Conservation (phyloP, 2,329 filamentous ascomycete species). For the Colletotrichum navitas region DNA sequence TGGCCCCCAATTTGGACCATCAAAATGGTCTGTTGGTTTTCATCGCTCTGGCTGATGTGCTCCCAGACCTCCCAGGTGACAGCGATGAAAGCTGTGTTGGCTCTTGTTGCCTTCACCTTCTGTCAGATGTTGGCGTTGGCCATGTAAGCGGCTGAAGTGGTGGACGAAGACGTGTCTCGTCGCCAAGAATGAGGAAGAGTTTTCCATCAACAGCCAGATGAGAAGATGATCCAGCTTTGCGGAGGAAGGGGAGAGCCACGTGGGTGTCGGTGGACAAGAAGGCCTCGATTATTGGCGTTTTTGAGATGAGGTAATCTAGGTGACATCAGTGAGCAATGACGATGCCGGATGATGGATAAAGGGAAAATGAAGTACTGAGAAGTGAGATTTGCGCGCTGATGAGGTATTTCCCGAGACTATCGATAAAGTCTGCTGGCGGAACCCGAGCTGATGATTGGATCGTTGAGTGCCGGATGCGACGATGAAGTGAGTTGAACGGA, state of each 20-base stretch:
- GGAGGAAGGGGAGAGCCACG: neutral
- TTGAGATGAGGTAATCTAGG: no score
- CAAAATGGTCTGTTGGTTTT: neutral
- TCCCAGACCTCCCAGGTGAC: conserved; percentile 51
- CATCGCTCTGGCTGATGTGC: conserved; percentile 30
- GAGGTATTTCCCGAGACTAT: neutral
- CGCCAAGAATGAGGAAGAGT: neutral
- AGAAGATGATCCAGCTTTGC: neutral
- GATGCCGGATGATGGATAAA: neutral
- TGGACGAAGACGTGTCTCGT: conserved; percentile 48
- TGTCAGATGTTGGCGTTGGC: conserved; percentile 43
- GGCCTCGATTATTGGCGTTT: neutral
- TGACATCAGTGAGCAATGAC: neutral
- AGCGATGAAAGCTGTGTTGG: conserved; percentile 50
- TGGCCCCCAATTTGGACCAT: conserved; percentile 18
- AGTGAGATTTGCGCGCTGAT: neutral
- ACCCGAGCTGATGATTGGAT: neutral
- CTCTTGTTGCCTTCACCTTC: conserved; percentile 9
- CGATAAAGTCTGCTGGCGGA: neutral
- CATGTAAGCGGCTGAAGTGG: conserved; percentile 44
- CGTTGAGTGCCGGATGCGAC: neutral
- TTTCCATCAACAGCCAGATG: neutral
- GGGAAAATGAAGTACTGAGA: neutral
- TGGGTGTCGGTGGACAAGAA: neutral
- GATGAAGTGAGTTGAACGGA: neutral